Base-by-base conservation (phyloP, 2,329 filamentous ascomycete species). In the Colletotrichum brevisporum region DNA sequence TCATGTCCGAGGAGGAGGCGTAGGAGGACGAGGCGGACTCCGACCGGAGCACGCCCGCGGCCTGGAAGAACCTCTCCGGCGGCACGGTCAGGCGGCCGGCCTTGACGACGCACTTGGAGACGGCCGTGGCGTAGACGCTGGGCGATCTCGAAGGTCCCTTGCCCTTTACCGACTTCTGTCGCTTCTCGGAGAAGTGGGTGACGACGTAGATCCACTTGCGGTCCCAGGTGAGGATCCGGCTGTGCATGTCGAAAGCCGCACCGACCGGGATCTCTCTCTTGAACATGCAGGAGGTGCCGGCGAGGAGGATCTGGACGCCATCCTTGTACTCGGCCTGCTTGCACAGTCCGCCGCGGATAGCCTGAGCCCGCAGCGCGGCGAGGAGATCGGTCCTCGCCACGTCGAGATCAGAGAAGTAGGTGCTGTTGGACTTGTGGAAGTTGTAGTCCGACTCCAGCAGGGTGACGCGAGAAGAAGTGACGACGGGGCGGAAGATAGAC, bases 61-160 rank as follows among this genome's bases (percentile, higher is more conserved):
- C 61, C 24, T 16, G 24, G 51, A 69, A 58, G 13, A 69, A 69
- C 36, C 66, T 69, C 26, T 59, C 61, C 4, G 95, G 95, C 70
- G 95, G 90, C 8, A 98, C 89, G 0, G 95, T 98, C 75, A 96
- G 85, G 31, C 95, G 86, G 1, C 92, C 92, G 64, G 94, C 85
- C 83, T 95, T 95, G 77, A 94, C 90, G 26, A 95, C 93, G 77
- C 95, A 95, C 82, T 94, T 95, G 81, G 88, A 91, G 53, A 95
- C 79, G 0, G 90, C 90, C 0, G 91, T 91, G 1, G 93, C 93
- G 72, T 91, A 87, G 2, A 58, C 31, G 8, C 27, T 15, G 1
- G 51, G 51, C 2, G 63, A 31, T 9, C n/a, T 10, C 6, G 51
- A 8, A 10, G 43, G 15, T 10, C 6, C 43, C 15, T 80, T 79